These are phyloP conservation scores for Syzygium jambos DNA, from an alignment of 345 rosid species.

Conservation along the genomic window DNA sequence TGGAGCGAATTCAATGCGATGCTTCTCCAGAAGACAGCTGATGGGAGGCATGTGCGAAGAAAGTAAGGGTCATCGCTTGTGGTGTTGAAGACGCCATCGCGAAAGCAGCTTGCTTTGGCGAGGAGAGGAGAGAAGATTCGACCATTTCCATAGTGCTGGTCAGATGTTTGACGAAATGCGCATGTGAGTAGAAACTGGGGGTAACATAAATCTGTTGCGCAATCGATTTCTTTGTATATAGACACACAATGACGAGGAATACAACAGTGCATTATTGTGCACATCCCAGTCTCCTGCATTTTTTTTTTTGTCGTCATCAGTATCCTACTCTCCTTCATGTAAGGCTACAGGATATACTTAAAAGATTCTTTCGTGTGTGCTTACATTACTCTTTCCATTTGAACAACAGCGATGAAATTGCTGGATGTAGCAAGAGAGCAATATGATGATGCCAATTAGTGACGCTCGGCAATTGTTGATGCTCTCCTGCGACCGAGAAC, in stretches of 20 bases:
- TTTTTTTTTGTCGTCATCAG: too few relatives aligned
- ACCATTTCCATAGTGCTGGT: background rate
- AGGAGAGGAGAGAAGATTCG: background rate
- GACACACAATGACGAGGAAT: background rate
- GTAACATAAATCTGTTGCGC: too few relatives aligned
- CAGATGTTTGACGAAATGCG: background rate
- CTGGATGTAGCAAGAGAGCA: constrained; percentile 6
- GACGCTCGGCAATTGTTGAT: constrained; percentile 5
- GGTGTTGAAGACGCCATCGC: background rate
- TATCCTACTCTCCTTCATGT: too few relatives aligned
- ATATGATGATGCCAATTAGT: background rate
- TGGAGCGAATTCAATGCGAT: background rate
- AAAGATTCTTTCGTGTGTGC: background rate
- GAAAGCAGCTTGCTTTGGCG: too few relatives aligned
- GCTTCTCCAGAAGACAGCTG: constrained; percentile 1
- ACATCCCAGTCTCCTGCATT: too few relatives aligned
- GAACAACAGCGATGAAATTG: background rate
- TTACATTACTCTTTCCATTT: background rate
- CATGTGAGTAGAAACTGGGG: background rate
- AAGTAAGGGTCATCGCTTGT: too few relatives aligned
- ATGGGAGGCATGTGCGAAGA: background rate
- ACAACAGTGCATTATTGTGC: background rate
- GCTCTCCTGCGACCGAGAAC: constrained; percentile 22
- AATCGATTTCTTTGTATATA: background rate
- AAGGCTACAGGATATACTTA: background rate